These are phyloP conservation scores for Drechslerella coelobrocha DNA, from an alignment of 2,329 filamentous ascomycete species.

Conservation along the genomic window DNA sequence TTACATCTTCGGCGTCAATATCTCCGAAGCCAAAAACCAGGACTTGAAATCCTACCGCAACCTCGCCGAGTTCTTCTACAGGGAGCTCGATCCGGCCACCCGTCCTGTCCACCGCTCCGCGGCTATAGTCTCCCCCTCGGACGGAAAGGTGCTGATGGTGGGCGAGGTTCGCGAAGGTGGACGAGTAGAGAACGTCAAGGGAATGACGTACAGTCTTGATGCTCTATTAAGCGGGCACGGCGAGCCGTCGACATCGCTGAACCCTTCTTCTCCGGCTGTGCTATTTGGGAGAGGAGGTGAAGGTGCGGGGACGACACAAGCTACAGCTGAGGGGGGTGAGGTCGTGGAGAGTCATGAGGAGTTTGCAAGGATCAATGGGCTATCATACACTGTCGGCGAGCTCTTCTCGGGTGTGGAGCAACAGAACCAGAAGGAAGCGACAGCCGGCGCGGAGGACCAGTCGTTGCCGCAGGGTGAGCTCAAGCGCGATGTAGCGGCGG, in stretches of 20 bases:
- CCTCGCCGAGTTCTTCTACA: constrained; percentile 95
- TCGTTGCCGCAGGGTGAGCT: constrained; percentile 12
- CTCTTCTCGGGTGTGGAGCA: constrained; percentile 76
- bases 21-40: constrained; percentile 84
- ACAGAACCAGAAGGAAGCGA: constrained; percentile 52
- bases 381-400: constrained; percentile 88
- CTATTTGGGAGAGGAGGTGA: constrained; percentile 55
- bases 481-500: constrained; percentile 32
- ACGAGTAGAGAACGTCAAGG: constrained; percentile 97
- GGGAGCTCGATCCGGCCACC: constrained; percentile 84
- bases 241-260: constrained; percentile 62
- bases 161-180: constrained; percentile 83
- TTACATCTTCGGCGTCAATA: constrained; percentile 86
- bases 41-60: constrained; percentile 92
- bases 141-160: constrained; percentile 89
- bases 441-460: constrained; percentile 33
- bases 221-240: constrained; percentile 73
- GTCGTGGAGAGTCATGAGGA: constrained; percentile 82
- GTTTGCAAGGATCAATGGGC: constrained; percentile 92
- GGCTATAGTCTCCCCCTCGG: constrained; percentile 83
- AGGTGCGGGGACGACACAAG: constrained; percentile 56
- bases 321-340: constrained; percentile 63
- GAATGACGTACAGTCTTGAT: constrained; percentile 96
- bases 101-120: constrained; percentile 83
- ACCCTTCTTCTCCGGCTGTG: constrained; percentile 55